A percentile compares a stretch with the other conserved stretches of the same genome.
Conservation (phyloP, 495 filamentous ascomycete species). For the Trypethelium eluteriae region DNA sequence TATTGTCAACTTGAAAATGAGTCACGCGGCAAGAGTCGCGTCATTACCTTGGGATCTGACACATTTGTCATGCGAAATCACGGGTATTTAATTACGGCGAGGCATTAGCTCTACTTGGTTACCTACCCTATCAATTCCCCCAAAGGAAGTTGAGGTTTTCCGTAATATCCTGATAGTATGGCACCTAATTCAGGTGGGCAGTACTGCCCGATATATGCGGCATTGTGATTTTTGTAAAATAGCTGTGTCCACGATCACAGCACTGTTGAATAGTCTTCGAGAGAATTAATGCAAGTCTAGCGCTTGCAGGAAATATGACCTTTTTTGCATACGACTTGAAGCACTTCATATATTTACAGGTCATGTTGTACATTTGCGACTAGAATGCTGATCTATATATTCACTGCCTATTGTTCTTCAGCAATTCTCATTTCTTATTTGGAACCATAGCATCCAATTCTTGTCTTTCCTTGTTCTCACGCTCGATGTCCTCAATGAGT, state of each 20-base stretch:
- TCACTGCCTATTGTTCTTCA: background rate
- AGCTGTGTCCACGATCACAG: too few species aligned
- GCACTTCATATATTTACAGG: conserved; percentile 6
- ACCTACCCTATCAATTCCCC: too few species aligned
- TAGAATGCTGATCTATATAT: background rate
- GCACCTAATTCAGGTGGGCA: too few species aligned
- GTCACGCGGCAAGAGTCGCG: background rate
- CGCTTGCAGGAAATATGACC: background rate
- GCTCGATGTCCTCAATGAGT: conserved; percentile 75
- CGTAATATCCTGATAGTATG: too few species aligned
- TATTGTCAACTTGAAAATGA: background rate
- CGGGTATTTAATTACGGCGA: background rate
- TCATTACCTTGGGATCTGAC: background rate
- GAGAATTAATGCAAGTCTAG: background rate
- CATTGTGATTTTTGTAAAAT: too few species aligned
- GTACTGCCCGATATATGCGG: too few species aligned
- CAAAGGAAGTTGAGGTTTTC: too few species aligned
- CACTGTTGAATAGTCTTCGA: too few species aligned
- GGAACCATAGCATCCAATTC: conserved; percentile 77
- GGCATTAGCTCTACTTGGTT: background rate
- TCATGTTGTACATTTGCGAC: background rate
- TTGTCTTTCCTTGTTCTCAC: conserved; percentile 69
- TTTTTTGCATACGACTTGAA: background rate
- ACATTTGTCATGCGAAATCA: conserved; percentile 6
- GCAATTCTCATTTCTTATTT: conserved; percentile 24